Evolutionary conservation across 495 filamentous ascomycete species (phyloP), one percentile per base, ranked within the genome.

Genomic region (Chaetomium tenue): DNA sequence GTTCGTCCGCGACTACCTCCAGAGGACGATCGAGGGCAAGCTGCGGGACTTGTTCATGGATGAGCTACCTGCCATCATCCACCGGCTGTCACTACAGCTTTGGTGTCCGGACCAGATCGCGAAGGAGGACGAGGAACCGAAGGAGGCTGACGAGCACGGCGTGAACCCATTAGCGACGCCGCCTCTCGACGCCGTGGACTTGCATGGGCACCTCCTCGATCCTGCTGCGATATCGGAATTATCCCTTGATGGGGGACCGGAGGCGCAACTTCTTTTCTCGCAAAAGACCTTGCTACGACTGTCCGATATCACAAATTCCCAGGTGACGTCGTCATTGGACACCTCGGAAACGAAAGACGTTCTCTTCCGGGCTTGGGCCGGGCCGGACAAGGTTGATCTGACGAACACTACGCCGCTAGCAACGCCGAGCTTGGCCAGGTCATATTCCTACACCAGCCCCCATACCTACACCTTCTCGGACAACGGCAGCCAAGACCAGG

Each of bases 11-110:
- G 93, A 98, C 72, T 98, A 97, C 75, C 81, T 98, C 53, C 94
- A 98, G 71, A 92, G 90, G 71, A 95, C 93, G 62, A 98, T 98
- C 70, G 94, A 98, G 77, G 88, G 83, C n/a, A 94, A 98, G 73
- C 78, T 98, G 40, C 85, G 94, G 47, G 89, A 91, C 54, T 72
- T 98, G 69, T 92, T 98, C 74, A 97, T 98, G 91, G 94, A 98
- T 64, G 94, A 98, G 74, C 79, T 98, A 16, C 94, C 94, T 6
- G 91, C 93, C 11, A 97, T 97, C 44, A 94, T 98, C 50, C 94
- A 98, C 72, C 87, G 92, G 62, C 80, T 98, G 47, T 98, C 94
- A 0, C 81, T 97, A 63, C 86, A 90, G 52, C 72, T 98, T 48
- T 97, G 91, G 90, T 91, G 90, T 56, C 90, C 91, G 0, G 93